A percentile compares a stretch with the other conserved stretches of the same genome.
Conservation (phyloP, 176 grass and related monocot genomes). For the Avena atlantica region DNA sequence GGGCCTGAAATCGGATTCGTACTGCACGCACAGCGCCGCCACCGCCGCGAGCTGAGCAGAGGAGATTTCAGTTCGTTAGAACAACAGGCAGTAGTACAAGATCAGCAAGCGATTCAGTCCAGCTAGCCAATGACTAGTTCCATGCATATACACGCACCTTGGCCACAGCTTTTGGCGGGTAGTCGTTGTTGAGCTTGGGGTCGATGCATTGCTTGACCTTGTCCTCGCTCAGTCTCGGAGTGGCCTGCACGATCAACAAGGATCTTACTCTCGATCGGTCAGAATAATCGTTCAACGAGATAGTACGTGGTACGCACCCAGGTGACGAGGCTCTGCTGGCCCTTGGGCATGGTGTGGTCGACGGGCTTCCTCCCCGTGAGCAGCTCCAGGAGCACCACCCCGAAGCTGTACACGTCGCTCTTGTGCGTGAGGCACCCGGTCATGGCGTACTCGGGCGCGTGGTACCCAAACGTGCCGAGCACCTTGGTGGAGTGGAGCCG, state of each 20-base stretch:
- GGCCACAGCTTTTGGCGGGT: slow-evolving; percentile 90
- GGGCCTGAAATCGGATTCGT: slow-evolving; percentile 89
- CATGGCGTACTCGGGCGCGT: slow-evolving; percentile 97
- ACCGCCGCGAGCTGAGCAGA: slow-evolving; percentile 73
- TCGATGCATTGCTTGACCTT: slow-evolving; percentile 98
- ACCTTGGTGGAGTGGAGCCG: slow-evolving; percentile 96
- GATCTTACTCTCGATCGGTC: not conserved
- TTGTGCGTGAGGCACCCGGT: slow-evolving; percentile 84
- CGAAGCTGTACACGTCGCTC: slow-evolving; percentile 95
- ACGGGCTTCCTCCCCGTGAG: slow-evolving; percentile 92
- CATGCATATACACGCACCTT: slow-evolving; percentile 52
- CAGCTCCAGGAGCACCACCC: slow-evolving; percentile 84
- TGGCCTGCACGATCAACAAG: slow-evolving; percentile 52
- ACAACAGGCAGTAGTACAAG: not conserved
- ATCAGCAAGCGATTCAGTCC: not conserved
- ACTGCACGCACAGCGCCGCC: slow-evolving; percentile 87
- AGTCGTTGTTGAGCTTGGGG: slow-evolving; percentile 77
- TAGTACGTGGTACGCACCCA: slow-evolving; percentile 53
- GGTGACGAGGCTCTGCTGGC: slow-evolving; percentile 94
- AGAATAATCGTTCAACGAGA: not conserved
- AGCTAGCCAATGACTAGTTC: not conserved
- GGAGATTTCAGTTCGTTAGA: not conserved
- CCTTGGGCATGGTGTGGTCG: slow-evolving; percentile 96
- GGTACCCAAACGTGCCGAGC: slow-evolving; percentile 95
- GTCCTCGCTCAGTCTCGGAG: slow-evolving; percentile 93